These are phyloP conservation scores for Barnettozyma californica DNA, from an alignment of 805 yeast species.

Conservation along the genomic window DNA sequence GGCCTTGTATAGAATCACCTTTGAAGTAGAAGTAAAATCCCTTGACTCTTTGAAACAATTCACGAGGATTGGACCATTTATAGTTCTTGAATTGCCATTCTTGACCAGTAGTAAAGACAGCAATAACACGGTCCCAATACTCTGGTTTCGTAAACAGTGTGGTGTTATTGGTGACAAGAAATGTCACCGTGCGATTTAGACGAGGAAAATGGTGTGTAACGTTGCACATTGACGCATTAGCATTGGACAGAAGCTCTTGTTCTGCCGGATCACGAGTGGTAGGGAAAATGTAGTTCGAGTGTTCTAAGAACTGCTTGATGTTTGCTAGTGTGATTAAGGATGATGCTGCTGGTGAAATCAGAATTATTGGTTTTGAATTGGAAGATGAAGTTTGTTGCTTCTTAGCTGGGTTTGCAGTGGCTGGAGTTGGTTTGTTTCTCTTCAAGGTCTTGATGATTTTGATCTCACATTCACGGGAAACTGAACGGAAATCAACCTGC, in stretches of 20 bases:
- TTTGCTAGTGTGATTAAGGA: conserved; percentile 61
- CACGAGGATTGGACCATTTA: conserved; percentile 75
- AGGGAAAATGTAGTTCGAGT: conserved; percentile 62
- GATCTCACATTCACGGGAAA: conserved; percentile 60
- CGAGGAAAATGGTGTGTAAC: conserved; percentile 51
- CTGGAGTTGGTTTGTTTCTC: conserved; percentile 16
- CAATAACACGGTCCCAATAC: conserved; percentile 96
- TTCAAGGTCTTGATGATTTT: conserved; percentile 39
- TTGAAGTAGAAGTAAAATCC: conserved; percentile 76
- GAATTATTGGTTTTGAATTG: conserved; percentile 51
- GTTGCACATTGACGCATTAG: conserved; percentile 35
- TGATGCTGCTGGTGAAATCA: conserved; percentile 77
- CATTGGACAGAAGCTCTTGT: conserved; percentile 28
- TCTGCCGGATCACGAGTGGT: conserved; percentile 29
- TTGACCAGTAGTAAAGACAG: conserved; percentile 95
- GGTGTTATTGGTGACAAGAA: conserved; percentile 82
- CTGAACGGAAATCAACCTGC: conserved; percentile 59
- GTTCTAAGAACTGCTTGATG: conserved; percentile 64
- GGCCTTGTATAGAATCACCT: conserved; percentile 75
- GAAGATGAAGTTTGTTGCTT: conserved; percentile 12
- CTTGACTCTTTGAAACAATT: conserved; percentile 72
- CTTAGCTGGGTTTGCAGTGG: conserved; percentile 10
- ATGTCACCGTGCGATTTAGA: conserved; percentile 46
- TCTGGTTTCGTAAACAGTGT: conserved; percentile 88
- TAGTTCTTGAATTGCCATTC: conserved; percentile 93